Evolutionary conservation across 2,329 filamentous ascomycete species (phyloP).

Genomic region (Gyromitra esculenta): DNA sequence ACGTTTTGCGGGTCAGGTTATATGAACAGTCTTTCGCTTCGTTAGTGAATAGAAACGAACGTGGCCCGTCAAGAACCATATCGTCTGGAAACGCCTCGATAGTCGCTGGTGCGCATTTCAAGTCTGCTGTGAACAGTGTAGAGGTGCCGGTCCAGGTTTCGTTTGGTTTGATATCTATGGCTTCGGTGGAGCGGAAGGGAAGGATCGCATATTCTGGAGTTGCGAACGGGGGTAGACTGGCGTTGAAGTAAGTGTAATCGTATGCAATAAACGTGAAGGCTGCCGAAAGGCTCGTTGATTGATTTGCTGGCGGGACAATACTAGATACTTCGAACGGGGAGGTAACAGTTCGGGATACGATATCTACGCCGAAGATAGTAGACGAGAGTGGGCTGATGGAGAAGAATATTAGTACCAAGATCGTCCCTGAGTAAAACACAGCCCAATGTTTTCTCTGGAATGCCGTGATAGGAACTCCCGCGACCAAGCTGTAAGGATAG

Average conservation of each 20-base stretch:
- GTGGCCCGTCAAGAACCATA: neutral
- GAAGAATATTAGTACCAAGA: slow-evolving; percentile 26
- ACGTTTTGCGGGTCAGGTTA: neutral
- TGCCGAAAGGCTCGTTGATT: slow-evolving; percentile 10
- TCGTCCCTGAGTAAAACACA: slow-evolving; percentile 19
- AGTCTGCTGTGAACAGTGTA: slow-evolving; percentile 16
- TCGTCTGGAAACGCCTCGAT: neutral
- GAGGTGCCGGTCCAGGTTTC: slow-evolving; percentile 39
- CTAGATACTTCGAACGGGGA: neutral
- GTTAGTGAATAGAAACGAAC: slow-evolving; percentile 1
- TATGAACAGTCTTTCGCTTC: slow-evolving; percentile 14
- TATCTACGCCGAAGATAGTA: slow-evolving; percentile 1
- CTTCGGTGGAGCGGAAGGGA: slow-evolving; percentile 11
- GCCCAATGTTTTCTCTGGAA: slow-evolving; percentile 28
- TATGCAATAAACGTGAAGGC: slow-evolving; percentile 23
- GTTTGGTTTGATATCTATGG: neutral
- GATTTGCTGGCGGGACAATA: neutral
- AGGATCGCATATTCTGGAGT: slow-evolving; percentile 17
- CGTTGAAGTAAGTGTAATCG: slow-evolving; percentile 17
- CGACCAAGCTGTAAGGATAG: slow-evolving; percentile 31
- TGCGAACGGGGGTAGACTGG: slow-evolving; percentile 23
- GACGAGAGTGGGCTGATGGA: neutral
- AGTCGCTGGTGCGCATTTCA: slow-evolving; percentile 26
- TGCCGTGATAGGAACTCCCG: slow-evolving; percentile 27
- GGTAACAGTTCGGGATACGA: neutral